These are phyloP conservation scores for Sanguinoderma infundibulare DNA, from an alignment of 1,284 basidiomycete species.

Conservation along the genomic window DNA sequence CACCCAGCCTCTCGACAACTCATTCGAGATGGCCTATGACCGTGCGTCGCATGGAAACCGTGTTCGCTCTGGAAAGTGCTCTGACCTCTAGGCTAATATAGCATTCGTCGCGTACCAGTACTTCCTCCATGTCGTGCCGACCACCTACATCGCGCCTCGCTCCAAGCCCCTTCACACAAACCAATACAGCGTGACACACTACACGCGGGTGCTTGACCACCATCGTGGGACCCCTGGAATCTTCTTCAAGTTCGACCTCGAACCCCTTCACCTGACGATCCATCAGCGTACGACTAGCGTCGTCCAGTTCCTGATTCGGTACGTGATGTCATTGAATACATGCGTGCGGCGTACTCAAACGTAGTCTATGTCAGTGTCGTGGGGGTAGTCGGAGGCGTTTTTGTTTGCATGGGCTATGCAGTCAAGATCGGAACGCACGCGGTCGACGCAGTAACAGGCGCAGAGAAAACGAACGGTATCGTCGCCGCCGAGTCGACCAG, in stretches of 20 bases:
- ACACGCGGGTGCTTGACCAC: constrained; percentile 79
- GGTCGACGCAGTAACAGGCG: constrained; percentile 68
- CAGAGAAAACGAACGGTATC: constrained; percentile 57
- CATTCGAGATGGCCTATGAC: constrained; percentile 81
- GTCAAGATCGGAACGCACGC: constrained; percentile 70
- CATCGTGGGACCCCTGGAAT: constrained; percentile 88
- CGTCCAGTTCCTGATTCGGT: constrained; percentile 83
- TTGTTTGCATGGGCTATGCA: constrained; percentile 81
- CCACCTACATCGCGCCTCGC: constrained; percentile 82
- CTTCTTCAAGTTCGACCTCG: constrained; percentile 97
- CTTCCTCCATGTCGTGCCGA: constrained; percentile 94
- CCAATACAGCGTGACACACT: constrained; percentile 96
- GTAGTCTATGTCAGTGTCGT: constrained; percentile 52
- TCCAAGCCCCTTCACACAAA: constrained; percentile 76
- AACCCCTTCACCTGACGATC: constrained; percentile 86
- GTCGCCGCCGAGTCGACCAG: constrained; percentile 67
- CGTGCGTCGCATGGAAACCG: constrained; percentile 54
- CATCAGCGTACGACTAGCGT: constrained; percentile 87
- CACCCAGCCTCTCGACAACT: constrained; percentile 91
- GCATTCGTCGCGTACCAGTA: constrained; percentile 97
- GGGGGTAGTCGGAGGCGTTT: constrained; percentile 82
- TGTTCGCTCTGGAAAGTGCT: neutral
- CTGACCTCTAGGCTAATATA: constrained; percentile 34
- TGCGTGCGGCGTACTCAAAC: neutral
- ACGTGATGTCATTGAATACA: constrained; percentile 31